phyloP scores from a whole-genome alignment of 2,329 filamentous ascomycete genomes.

The Aspergillus sp. region DNA sequence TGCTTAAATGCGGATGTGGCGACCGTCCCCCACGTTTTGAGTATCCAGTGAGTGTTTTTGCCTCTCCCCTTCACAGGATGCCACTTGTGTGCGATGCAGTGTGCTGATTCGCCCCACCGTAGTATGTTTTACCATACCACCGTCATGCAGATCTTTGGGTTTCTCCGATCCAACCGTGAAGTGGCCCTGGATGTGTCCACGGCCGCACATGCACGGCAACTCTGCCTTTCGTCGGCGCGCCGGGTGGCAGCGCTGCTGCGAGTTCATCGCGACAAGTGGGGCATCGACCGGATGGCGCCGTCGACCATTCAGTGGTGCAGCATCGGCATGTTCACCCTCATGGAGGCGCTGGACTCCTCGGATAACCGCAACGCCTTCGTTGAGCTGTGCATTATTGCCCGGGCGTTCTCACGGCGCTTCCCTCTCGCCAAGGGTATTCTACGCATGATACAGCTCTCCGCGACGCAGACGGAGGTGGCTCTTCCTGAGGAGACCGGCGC shows the following conservation, averaged over 20 bases:
- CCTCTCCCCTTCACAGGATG: neutral
- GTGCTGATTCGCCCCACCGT: neutral
- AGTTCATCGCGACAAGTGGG: slow-evolving; percentile 32
- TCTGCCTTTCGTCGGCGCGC: slow-evolving; percentile 25
- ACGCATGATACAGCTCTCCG: slow-evolving; percentile 32
- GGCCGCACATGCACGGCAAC: slow-evolving; percentile 16
- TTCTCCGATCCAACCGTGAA: slow-evolving; percentile 21
- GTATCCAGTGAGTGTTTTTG: slow-evolving; percentile 29
- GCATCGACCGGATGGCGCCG: slow-evolving; percentile 30
- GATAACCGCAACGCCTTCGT: slow-evolving; percentile 30
- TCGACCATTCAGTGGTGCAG: slow-evolving; percentile 31
- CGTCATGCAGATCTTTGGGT: slow-evolving; percentile 31
- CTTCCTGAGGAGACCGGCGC: slow-evolving; percentile 28
- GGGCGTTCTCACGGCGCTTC: slow-evolving; percentile 29
- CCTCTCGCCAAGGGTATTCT: slow-evolving; percentile 29
- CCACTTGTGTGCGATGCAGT: no score
- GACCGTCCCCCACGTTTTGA: slow-evolving; percentile 28
- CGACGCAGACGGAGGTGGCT: slow-evolving; percentile 21
- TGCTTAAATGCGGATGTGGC: slow-evolving; percentile 27
- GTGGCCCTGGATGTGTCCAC: slow-evolving; percentile 2
- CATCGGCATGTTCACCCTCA: slow-evolving; percentile 28
- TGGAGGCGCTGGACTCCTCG: slow-evolving; percentile 26
- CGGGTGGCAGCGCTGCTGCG: slow-evolving; percentile 27
- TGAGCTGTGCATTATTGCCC: slow-evolving; percentile 28
- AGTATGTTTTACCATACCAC: slow-evolving; percentile 32